Conservation (phyloP, 139 green algal species). For the Monoraphidium neglectum region DNA sequence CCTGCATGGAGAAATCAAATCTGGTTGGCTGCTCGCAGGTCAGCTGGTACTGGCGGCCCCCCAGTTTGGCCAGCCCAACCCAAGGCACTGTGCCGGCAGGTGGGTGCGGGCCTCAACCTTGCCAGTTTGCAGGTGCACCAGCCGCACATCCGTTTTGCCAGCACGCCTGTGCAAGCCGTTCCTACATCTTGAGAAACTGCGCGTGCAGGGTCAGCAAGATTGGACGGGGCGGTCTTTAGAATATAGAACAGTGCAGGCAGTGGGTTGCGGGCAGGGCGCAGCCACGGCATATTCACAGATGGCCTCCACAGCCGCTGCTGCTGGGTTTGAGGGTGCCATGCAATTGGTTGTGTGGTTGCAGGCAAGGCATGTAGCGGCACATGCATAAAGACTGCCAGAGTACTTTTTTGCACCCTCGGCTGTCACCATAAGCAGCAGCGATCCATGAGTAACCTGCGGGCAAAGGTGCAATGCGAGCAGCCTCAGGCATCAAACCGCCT, state of each 20-base stretch:
- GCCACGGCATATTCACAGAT: no score
- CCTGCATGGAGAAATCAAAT: conserved; percentile 39
- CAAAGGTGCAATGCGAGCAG: no score
- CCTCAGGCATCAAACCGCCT: not conserved
- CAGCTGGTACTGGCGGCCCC: conserved; percentile 73
- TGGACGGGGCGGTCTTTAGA: no score
- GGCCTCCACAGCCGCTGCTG: not conserved
- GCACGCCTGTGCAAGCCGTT: conserved; percentile 58
- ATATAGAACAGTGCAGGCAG: no score
- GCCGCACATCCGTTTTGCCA: conserved; percentile 66
- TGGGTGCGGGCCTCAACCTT: conserved; percentile 42
- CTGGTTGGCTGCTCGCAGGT: conserved; percentile 54
- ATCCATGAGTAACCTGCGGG: conserved; percentile 59
- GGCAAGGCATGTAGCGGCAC: not conserved
- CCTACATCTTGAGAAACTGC: no score
- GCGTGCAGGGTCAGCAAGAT: no score
- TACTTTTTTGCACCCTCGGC: conserved; percentile 52
- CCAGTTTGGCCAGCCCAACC: conserved; percentile 73
- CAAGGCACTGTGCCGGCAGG: conserved; percentile 64
- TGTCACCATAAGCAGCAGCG: conserved; percentile 43
- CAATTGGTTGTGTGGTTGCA: not conserved
- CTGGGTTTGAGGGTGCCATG: not conserved
- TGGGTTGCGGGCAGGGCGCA: no score
- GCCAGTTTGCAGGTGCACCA: conserved; percentile 69
- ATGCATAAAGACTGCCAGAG: conserved; percentile 83